Evolutionary conservation across 2,329 filamentous ascomycete species (phyloP), one percentile per base, ranked within the genome.

Genomic region (Fonsecaea nubica): DNA sequence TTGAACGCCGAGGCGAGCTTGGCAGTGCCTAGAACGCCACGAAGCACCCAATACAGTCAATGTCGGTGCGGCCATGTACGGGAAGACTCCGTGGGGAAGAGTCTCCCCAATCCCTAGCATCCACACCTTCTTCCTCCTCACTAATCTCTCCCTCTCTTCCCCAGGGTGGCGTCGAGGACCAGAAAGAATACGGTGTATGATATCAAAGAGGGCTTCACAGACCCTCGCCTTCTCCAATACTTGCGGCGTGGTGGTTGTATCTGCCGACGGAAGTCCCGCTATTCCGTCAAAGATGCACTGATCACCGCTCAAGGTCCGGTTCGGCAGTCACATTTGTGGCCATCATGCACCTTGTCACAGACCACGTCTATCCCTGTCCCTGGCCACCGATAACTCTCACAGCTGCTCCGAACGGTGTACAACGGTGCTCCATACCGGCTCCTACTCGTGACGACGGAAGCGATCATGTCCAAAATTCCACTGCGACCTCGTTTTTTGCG

Each of bases 251-350:
- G 45, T 50, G 30, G 15, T 32, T 48, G 56, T 42, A 48, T 33
- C 30, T 32, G 15, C 40, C 58, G 58, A 53, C 45, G 30, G 45
- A 52, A 15, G 33, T 45, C 15, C 58, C 45, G 21, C 58, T 40
- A 61, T 7, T 10, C 33, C 45, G 45, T 50, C 45, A 25, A 45
- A 50, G 1, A 53, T 61, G 58, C 58, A 61, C 9, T 38, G 58
- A 61, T 61, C 58, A 53, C 58, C 58, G 58, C 45, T 61, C 58
- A 52, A 38, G 38, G 58, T 61, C 58, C 42, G 58, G 5, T 61
- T 61, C 58, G 58, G 58, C 58, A 61, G 58, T 61, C 58, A 5
- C 48, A 50, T 53, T 30, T 61, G 8, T 40, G 9, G 58, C 30
- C 32, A 38, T 53, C 45, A 21, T 40, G 45, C 53, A 61, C 21